Percentiles rank a stretch among this genome's conserved stretches.
Evolutionary conservation across 1,284 basidiomycete genomes (phyloP).

Genomic region (Ceratorhiza oryzae-sativae): DNA sequence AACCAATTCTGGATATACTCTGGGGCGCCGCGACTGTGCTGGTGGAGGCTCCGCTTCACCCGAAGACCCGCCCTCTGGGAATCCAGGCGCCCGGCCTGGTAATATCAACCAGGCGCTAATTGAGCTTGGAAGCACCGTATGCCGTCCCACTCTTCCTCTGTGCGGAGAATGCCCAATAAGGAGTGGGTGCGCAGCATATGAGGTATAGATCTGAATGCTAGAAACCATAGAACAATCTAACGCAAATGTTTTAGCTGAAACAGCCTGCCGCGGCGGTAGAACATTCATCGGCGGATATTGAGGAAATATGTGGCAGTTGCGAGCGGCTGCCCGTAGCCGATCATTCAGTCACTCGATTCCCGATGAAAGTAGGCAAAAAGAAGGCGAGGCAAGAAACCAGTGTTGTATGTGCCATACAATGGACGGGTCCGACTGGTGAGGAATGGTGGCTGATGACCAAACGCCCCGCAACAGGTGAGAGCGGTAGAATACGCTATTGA

Average conservation of each 20-base stretch:
- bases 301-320: conserved; percentile 78
- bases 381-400: conserved; percentile 85
- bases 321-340: conserved; percentile 61
- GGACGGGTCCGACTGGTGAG: conserved; percentile 57
- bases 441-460: conserved; percentile 78
- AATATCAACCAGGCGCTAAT: conserved; percentile 90
- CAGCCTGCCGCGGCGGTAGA: conserved; percentile 45
- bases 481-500: conserved; percentile 42
- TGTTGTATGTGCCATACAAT: conserved; percentile 85
- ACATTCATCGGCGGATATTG: conserved; percentile 60
- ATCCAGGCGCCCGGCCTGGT: conserved; percentile 58
- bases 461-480: conserved; percentile 79
- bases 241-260: conserved; percentile 27
- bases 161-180: conserved; percentile 78
- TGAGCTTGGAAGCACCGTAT: conserved; percentile 89
- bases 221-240: conserved; percentile 33
- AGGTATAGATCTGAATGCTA: conserved; percentile 41
- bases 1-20: conserved; percentile 77
- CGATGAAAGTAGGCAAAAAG: conserved; percentile 87
- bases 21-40: conserved; percentile 79
- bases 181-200: conserved; percentile 71
- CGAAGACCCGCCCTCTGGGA: not conserved
- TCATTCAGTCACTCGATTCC: conserved; percentile 71
- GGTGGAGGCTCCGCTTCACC: conserved; percentile 58
- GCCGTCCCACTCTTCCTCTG: conserved; percentile 79